These are phyloP conservation scores for Capillidium heterosporum DNA, from an alignment of 371 early-diverging fungal species.

Conservation along the genomic window DNA sequence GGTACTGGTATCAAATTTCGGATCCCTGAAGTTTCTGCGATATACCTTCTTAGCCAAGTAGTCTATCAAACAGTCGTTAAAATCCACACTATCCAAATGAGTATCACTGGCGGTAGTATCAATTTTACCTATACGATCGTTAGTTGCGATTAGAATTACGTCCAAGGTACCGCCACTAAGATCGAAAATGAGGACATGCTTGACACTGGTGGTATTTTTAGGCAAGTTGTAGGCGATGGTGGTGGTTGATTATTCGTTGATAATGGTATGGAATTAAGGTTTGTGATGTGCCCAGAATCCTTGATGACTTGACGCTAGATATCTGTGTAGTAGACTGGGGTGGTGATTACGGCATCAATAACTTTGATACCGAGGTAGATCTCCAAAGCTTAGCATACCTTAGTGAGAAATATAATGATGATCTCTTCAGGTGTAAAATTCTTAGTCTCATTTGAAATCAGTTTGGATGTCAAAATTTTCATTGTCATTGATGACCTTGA, in stretches of 20 bases:
- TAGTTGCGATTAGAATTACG: conserved; percentile 73
- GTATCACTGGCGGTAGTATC: conserved; percentile 79
- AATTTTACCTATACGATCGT: conserved; percentile 74
- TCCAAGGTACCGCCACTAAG: conserved; percentile 94
- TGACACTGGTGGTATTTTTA: conserved; percentile 43
- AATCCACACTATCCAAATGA: conserved; percentile 81
- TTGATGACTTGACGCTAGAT: conserved; percentile 67
- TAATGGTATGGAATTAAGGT: too few species aligned
- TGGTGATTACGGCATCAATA: conserved; percentile 87
- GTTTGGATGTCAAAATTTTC: conserved; percentile 67
- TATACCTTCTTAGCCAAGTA: conserved; percentile 57
- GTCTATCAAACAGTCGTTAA: conserved; percentile 71
- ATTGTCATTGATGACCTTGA: conserved; percentile 61
- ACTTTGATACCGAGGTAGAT: conserved; percentile 84
- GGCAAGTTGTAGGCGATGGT: conserved; percentile 83
- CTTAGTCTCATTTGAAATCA: conserved; percentile 72
- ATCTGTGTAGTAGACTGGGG: conserved; percentile 89
- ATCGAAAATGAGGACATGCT: conserved; percentile 74
- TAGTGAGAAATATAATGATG: conserved; percentile 81
- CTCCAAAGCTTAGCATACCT: conserved; percentile 94
- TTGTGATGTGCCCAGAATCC: conserved; percentile 60
- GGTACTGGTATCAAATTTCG: conserved; percentile 49
- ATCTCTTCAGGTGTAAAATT: conserved; percentile 92
- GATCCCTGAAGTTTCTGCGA: conserved; percentile 47
- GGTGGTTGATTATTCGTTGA: conserved; percentile 89